Evolutionary conservation across 257 asterid genomes (phyloP).

Genomic region (Mitragyna speciosa): DNA sequence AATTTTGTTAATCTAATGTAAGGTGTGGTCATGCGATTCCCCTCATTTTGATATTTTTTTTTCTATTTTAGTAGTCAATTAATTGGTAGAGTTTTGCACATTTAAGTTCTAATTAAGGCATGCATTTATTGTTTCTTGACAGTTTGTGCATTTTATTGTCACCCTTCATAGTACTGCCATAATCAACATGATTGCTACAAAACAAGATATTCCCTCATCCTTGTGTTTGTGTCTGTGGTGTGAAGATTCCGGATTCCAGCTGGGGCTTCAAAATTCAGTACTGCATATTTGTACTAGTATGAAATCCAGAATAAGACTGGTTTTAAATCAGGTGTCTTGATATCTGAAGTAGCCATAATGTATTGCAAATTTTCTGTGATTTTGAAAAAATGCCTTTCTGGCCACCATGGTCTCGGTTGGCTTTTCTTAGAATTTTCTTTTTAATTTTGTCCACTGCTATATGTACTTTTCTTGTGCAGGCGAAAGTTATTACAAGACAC

Average conservation of each 20-base stretch:
- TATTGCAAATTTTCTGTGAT: slow-evolving; percentile 1
- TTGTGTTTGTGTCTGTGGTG: slow-evolving; percentile 9
- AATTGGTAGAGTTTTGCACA: not conserved
- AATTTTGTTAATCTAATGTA: not conserved
- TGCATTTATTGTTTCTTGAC: slow-evolving; percentile 5
- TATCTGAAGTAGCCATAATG: slow-evolving; percentile 13
- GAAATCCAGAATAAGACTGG: slow-evolving; percentile 16
- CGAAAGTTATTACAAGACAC: slow-evolving; percentile 8
- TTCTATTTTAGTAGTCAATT: not conserved
- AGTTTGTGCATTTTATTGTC: not conserved
- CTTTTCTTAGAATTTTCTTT: not conserved
- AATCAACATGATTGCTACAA: slow-evolving; percentile 8
- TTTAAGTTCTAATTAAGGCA: not conserved
- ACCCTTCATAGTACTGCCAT: slow-evolving; percentile 12
- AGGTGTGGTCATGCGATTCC: not conserved
- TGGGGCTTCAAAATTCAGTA: slow-evolving; percentile 9
- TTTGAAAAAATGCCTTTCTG: slow-evolving; percentile 5
- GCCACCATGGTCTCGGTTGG: not conserved
- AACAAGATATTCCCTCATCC: not conserved
- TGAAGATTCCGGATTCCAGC: not conserved
- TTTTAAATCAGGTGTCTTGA: slow-evolving; percentile 3
- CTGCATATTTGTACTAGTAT: not conserved
- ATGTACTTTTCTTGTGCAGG: slow-evolving; percentile 20
- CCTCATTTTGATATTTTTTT: no score
- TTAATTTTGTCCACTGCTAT: slow-evolving; percentile 12